A percentile compares a stretch with the other conserved stretches of the same genome.
phyloP scores from a whole-genome alignment of 2,329 filamentous ascomycete genomes.

The Fusarium sp. region DNA sequence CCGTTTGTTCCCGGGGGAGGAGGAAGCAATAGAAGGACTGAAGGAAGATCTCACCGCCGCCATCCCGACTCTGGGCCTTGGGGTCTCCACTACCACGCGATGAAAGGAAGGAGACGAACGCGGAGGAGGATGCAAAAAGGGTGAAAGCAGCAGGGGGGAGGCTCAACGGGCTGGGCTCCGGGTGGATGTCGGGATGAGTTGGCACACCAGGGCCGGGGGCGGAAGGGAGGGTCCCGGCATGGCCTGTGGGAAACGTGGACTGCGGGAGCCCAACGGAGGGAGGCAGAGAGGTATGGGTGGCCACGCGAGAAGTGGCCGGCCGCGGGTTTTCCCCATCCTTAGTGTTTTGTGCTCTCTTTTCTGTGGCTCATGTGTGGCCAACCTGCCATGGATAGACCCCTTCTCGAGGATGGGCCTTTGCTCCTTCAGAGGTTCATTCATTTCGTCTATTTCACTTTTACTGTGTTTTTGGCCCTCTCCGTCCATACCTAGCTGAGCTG shows the following conservation, averaged over 20 bases:
- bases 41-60: constrained; percentile 28
- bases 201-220: constrained; percentile 24
- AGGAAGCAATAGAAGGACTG: not conserved
- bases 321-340: not conserved
- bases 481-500: not conserved
- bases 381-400: not conserved
- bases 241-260: constrained; percentile 23
- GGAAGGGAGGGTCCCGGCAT: constrained; percentile 3
- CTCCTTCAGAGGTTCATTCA: not conserved
- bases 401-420: not conserved
- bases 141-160: not conserved
- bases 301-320: constrained; percentile 10
- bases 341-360: not conserved
- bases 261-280: constrained; percentile 16
- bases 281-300: constrained; percentile 2
- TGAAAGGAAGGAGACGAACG: constrained; percentile 26
- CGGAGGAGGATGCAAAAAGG: constrained; percentile 19
- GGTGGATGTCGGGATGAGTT: constrained; percentile 21
- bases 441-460: not conserved
- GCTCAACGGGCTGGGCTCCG: not conserved
- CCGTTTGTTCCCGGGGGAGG: constrained; percentile 5
- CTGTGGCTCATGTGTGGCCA: not conserved
- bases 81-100: constrained; percentile 27
- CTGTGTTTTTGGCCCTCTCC: not conserved
- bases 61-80: not conserved